Base-by-base conservation (phyloP, 2,329 filamentous ascomycete species). In the Verticillium longisporum region DNA sequence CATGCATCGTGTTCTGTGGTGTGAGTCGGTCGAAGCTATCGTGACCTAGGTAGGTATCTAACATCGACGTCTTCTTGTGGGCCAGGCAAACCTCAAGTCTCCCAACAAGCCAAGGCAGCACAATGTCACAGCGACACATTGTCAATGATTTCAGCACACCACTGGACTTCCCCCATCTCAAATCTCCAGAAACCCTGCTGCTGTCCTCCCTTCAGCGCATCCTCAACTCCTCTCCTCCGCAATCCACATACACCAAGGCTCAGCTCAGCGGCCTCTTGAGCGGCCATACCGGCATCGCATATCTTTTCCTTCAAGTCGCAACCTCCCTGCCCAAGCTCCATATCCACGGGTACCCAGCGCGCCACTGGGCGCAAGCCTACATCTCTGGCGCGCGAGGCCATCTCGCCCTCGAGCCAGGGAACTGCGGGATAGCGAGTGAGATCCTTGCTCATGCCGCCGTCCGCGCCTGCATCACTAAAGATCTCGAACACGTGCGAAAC, bases 211-310 rank as follows among this genome's bases (percentile, higher is more conserved):
- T 79, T 21, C 71, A 76, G 36, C 69, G 74, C 26, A 70, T 78
- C 45, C 63, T 79, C 56, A 64, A 66, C 58, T 68, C 66, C 55
- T 72, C 70, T 18, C 76, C 76, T 2, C 78, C 77, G 0, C 70
- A 70, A 21, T 63, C 69, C 14, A 62, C 67, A 3, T 78, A 79
- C 60, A 61, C 69, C 6, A 67, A 67, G 13, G 68, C 68, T 11
- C 64, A 71, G 14, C 69, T 79, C 13, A 73, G 76, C n/a, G 83
- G 83, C 0, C 68, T 86, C 13, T 83, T 80, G 66, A 73, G 71
- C 2, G 84, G 83, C 1, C 83, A 82, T 15, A 85, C 82, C 1
- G 80, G 81, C 14, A 72, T 84, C n/a, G 80, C 82, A 4, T 83
- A 83, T 63, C 73, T 86, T 10, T 83, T 86, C 69, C 77, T 82